Conservation (phyloP, 129 eudicot genomes). For the Cynara cardunculus region DNA sequence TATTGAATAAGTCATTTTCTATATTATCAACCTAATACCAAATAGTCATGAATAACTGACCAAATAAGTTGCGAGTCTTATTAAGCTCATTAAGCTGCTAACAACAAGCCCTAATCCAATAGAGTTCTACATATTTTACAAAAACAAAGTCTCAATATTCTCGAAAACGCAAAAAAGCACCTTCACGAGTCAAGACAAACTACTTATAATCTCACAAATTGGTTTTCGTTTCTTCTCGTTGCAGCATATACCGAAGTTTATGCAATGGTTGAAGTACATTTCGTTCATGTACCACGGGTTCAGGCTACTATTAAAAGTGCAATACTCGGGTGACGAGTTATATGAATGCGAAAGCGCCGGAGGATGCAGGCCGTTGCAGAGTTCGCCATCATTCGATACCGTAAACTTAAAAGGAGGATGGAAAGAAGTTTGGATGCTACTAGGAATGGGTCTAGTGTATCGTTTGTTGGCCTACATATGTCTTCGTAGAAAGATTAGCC, state of each 20-base stretch:
- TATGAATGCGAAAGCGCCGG: constrained; percentile 69
- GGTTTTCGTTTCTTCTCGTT: not conserved
- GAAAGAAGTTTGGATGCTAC: constrained; percentile 83
- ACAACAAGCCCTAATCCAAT: too few relatives aligned
- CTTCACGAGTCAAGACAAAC: not conserved
- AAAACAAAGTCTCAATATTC: not conserved
- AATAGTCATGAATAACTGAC: too few relatives aligned
- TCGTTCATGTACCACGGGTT: constrained; percentile 94
- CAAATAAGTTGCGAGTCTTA: too few relatives aligned
- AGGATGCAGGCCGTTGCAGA: constrained; percentile 79
- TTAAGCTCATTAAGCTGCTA: too few relatives aligned
- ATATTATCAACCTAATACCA: too few relatives aligned
- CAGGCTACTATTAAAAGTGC: constrained; percentile 86
- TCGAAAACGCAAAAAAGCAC: not conserved
- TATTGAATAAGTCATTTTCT: too few relatives aligned
- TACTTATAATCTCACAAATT: not conserved
- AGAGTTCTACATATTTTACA: not conserved
- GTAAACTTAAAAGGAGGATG: constrained; percentile 75
- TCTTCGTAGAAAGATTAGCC: constrained; percentile 61
- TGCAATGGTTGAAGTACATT: constrained; percentile 80
- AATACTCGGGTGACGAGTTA: constrained; percentile 72
- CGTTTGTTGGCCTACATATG: constrained; percentile 67
- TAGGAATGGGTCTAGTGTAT: constrained; percentile 78
- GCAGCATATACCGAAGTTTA: constrained; percentile 88
- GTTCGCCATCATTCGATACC: constrained; percentile 81